Evolutionary conservation across 176 grass and related monocot genomes (phyloP).

Genomic region (Alopecurus myosuroides): DNA sequence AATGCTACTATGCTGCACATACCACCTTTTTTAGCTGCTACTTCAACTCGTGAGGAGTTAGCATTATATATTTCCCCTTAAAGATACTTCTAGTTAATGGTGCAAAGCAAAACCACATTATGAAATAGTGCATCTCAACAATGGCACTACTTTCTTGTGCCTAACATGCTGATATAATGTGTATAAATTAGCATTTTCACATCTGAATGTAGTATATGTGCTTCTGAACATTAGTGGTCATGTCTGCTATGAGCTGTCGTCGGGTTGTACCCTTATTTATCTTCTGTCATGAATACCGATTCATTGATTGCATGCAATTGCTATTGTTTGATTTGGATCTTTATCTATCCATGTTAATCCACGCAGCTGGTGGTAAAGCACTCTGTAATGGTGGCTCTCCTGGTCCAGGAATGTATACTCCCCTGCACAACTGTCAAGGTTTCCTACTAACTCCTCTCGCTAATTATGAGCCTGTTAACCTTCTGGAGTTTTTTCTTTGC

Average conservation of each 20-base stretch:
- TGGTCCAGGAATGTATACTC: conserved; percentile 17
- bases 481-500: neutral
- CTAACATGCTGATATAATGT: neutral
- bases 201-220: neutral
- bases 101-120: neutral
- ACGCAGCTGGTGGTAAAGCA: conserved; percentile 18
- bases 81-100: neutral
- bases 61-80: neutral
- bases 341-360: conserved; percentile 4
- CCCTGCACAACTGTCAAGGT: conserved; percentile 13
- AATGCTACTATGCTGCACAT: neutral
- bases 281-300: neutral
- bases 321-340: conserved; percentile 20
- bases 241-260: neutral
- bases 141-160: neutral
- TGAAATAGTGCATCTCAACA: neutral
- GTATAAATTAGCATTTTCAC: neutral
- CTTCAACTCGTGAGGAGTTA: neutral
- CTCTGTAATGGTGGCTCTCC: neutral
- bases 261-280: neutral
- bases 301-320: neutral
- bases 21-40: neutral
- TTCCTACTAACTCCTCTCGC: conserved; percentile 15
- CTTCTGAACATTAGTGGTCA: neutral
- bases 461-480: neutral